Conservation (phyloP, 208 protist species). For the Trypanosomatidae sp. region DNA sequence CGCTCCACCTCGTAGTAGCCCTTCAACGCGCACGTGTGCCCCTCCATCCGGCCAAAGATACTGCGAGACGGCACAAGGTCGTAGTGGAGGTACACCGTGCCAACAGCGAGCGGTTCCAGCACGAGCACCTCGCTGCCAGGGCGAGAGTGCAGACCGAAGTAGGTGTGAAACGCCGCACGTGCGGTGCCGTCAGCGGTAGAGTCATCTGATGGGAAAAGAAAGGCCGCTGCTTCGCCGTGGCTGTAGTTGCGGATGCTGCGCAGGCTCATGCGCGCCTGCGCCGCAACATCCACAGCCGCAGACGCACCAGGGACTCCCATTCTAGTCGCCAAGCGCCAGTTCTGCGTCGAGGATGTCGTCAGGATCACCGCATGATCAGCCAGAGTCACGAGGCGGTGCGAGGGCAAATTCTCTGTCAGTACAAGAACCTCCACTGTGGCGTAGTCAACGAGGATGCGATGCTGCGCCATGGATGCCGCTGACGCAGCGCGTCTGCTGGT, state of each 20-base stretch:
- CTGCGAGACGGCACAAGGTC: constrained; percentile 62
- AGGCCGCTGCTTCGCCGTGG: not conserved
- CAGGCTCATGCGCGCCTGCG: constrained; percentile 18
- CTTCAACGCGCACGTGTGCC: constrained; percentile 45
- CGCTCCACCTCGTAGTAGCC: constrained; percentile 68
- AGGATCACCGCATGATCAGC: constrained; percentile 55
- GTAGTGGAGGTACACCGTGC: constrained; percentile 63
- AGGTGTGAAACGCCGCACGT: constrained; percentile 23
- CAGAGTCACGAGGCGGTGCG: constrained; percentile 71
- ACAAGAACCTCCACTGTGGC: constrained; percentile 74
- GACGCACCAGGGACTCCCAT: not conserved
- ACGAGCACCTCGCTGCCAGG: constrained; percentile 43
- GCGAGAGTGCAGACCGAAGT: constrained; percentile 37
- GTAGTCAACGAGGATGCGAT: constrained; percentile 70
- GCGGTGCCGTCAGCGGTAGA: constrained; percentile 4
- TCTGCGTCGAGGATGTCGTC: constrained; percentile 61
- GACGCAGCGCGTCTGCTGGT: not conserved
- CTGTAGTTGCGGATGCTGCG: constrained; percentile 33
- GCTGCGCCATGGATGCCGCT: constrained; percentile 1
- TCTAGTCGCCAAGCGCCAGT: constrained; percentile 50
- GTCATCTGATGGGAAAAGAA: not conserved
- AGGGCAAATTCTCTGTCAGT: constrained; percentile 74
- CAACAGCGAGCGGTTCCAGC: constrained; percentile 58
- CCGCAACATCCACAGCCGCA: constrained; percentile 1
- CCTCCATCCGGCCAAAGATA: constrained; percentile 75